A percentile compares a stretch with the other conserved stretches of the same genome.
These are phyloP conservation scores for Sanghuangporus weigelae DNA, from an alignment of 1,284 basidiomycete genomes.

Conservation along the genomic window DNA sequence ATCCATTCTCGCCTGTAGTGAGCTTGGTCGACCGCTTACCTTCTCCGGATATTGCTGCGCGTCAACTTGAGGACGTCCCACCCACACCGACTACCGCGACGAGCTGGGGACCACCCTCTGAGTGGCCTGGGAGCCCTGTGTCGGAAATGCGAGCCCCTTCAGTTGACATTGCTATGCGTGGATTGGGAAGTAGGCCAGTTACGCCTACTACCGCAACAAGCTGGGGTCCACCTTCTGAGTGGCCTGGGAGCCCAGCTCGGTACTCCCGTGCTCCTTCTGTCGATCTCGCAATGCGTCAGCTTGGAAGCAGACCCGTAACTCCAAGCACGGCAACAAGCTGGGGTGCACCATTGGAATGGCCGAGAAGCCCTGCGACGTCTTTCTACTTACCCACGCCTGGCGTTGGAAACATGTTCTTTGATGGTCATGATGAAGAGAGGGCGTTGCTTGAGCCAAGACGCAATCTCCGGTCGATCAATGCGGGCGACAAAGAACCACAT, in stretches of 20 bases:
- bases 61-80: conserved; percentile 46
- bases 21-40: conserved; percentile 27
- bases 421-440: conserved; percentile 21
- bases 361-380: conserved; percentile 31
- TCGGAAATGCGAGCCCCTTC: conserved; percentile 14
- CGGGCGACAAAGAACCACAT: conserved; percentile 17
- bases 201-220: conserved; percentile 37
- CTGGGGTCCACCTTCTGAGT: conserved; percentile 43
- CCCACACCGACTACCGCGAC: conserved; percentile 38
- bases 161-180: conserved; percentile 39
- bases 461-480: conserved; percentile 20
- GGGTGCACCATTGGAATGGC: conserved; percentile 38
- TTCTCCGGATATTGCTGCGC: conserved; percentile 43
- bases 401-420: conserved; percentile 35
- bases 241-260: conserved; percentile 12
- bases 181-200: conserved; percentile 43
- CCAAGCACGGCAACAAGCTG: conserved; percentile 40
- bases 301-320: conserved; percentile 23
- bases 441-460: conserved; percentile 22
- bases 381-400: conserved; percentile 39
- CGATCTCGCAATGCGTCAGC: conserved; percentile 20
- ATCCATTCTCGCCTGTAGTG: conserved; percentile 25
- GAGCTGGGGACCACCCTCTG: conserved; percentile 44
- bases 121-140: conserved; percentile 14
- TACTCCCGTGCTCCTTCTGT: conserved; percentile 18